These are phyloP conservation scores for Graphium sp. DNA, from an alignment of 2,329 filamentous ascomycete genomes.

Conservation along the genomic window DNA sequence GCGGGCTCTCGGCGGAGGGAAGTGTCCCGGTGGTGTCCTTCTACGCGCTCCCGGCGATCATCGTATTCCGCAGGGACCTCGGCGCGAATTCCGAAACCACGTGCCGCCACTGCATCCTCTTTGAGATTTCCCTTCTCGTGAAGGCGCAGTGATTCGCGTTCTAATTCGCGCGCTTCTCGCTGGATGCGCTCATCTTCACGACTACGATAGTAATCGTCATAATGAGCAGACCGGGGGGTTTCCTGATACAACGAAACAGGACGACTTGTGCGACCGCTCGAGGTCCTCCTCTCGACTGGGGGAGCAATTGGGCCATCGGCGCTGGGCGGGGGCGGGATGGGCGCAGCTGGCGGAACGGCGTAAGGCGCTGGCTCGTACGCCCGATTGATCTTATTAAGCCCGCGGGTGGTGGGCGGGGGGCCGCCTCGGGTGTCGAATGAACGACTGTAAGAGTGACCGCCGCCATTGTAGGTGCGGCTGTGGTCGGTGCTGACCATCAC, in stretches of 20 bases:
- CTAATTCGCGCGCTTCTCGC: slow-evolving; percentile 21
- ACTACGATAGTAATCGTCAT: slow-evolving; percentile 29
- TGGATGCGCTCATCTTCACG: slow-evolving; percentile 28
- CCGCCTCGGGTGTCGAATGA: slow-evolving; percentile 24
- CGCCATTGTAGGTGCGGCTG: slow-evolving; percentile 21
- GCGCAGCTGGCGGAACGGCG: slow-evolving; percentile 23
- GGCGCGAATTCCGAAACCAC: slow-evolving; percentile 35
- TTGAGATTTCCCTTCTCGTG: slow-evolving; percentile 17
- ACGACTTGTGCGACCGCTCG: slow-evolving; percentile 15
- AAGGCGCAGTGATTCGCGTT: slow-evolving; percentile 15
- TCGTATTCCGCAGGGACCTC: slow-evolving; percentile 18
- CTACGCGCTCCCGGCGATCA: slow-evolving; percentile 22
- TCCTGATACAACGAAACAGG: slow-evolving; percentile 39
- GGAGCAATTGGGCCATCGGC: background rate
- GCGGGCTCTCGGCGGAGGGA: slow-evolving; percentile 7
- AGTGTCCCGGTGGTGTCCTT: slow-evolving; percentile 10
- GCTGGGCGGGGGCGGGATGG: slow-evolving; percentile 16
- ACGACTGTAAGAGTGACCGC: slow-evolving; percentile 9
- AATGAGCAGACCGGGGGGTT: slow-evolving; percentile 20
- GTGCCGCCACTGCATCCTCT: slow-evolving; percentile 25
- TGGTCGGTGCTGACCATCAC: slow-evolving; percentile 32
- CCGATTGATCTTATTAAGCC: slow-evolving; percentile 51
- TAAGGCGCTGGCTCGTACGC: slow-evolving; percentile 22
- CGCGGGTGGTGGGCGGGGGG: slow-evolving; percentile 53
- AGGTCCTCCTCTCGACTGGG: slow-evolving; percentile 3